phyloP scores from a whole-genome alignment of 106 monocot species.

The Acanthochlamys bracteata region DNA sequence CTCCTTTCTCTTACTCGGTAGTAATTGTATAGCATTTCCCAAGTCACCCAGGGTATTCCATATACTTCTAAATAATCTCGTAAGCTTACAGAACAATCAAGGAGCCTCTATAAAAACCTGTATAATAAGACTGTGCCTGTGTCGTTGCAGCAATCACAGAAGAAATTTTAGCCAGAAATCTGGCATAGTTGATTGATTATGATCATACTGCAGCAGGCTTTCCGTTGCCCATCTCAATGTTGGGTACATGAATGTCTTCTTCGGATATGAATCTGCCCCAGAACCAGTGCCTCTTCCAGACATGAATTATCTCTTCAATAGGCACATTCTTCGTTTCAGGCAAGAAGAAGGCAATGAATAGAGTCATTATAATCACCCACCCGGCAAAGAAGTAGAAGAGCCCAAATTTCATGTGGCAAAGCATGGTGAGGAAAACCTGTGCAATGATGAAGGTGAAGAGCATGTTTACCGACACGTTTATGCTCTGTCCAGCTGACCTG shows the following conservation, averaged over 20 bases:
- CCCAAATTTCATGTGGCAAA: conserved; percentile 15
- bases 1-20: no score
- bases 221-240: conserved; percentile 10
- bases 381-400: conserved; percentile 16
- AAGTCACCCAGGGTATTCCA: no score
- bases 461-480: conserved; percentile 30
- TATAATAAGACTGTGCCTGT: no score
- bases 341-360: conserved; percentile 16
- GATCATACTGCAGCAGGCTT: conserved; percentile 3
- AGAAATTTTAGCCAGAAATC: no score
- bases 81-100: no score
- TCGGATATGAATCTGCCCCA: conserved; percentile 14
- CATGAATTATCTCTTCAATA: conserved; percentile 23
- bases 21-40: no score
- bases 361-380: conserved; percentile 22
- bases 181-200: no score
- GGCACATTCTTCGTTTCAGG: conserved; percentile 30
- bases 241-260: conserved; percentile 5
- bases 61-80: no score
- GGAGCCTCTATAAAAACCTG: no score
- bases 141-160: no score
- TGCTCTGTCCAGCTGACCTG: conserved; percentile 19
- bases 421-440: conserved; percentile 13
- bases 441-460: conserved; percentile 29
- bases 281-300: conserved; percentile 28